phyloP scores from a whole-genome alignment of 2,329 filamentous ascomycete species.

The Trichoderma sp. region DNA sequence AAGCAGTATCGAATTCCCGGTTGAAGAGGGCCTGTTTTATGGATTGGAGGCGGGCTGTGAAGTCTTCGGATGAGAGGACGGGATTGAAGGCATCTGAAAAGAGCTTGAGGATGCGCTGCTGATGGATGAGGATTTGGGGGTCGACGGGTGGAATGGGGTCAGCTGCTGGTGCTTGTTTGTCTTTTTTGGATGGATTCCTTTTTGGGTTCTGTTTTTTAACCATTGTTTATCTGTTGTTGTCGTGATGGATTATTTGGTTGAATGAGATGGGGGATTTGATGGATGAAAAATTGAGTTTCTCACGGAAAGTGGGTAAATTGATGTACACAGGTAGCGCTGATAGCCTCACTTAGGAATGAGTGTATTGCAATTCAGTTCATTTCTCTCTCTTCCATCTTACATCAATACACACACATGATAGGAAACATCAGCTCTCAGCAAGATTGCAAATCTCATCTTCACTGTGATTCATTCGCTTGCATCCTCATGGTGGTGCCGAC shows the following conservation, averaged over 20 bases:
- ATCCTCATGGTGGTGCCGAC: background rate
- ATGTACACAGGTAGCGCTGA: background rate
- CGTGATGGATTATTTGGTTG: background rate
- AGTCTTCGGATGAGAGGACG: slow-evolving; percentile 45
- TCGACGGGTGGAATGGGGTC: background rate
- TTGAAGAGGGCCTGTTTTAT: slow-evolving; percentile 84
- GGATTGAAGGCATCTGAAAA: slow-evolving; percentile 64
- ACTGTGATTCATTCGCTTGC: background rate
- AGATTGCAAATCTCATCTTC: background rate
- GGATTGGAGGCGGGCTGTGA: slow-evolving; percentile 64
- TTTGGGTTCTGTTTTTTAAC: background rate
- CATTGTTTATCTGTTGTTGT: background rate
- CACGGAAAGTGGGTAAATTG: background rate
- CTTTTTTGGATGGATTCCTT: background rate
- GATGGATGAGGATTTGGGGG: slow-evolving; percentile 34
- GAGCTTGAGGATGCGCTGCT: slow-evolving; percentile 70
- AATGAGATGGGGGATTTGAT: background rate
- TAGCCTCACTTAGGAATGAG: background rate
- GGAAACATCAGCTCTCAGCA: background rate
- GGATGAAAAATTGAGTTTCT: slow-evolving; percentile 2
- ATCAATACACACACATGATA: background rate
- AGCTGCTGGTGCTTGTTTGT: background rate
- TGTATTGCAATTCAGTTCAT: background rate
- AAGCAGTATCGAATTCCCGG: slow-evolving; percentile 79
- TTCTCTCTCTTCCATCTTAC: background rate